A percentile compares a stretch with the other conserved stretches of the same genome.
Conservation (phyloP, 73 alveolate species). For the Tetrahymena borealis region DNA sequence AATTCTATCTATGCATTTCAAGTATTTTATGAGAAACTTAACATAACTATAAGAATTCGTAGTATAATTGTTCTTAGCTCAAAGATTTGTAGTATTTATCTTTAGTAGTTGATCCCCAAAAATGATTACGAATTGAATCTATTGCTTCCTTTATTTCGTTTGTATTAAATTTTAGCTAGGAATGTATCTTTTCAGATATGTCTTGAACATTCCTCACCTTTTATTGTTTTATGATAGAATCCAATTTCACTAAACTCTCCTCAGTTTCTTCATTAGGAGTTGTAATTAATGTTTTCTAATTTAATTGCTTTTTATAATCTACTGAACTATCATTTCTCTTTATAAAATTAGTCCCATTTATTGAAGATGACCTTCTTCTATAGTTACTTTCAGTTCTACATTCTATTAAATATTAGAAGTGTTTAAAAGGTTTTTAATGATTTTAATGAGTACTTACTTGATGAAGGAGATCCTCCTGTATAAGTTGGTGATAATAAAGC, state of each 20-base stretch:
- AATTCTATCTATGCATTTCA: neutral
- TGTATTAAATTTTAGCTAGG: neutral
- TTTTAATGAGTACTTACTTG: neutral
- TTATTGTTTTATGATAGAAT: neutral
- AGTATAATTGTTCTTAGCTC: neutral
- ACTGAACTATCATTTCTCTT: neutral
- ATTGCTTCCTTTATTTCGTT: neutral
- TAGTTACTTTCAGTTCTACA: neutral
- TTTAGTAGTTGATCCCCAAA: neutral
- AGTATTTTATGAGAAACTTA: neutral
- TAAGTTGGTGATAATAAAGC: neutral
- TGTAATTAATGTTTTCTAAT: neutral
- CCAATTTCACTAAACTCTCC: neutral
- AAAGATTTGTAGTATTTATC: neutral
- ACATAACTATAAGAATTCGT: neutral
- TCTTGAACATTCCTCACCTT: neutral
- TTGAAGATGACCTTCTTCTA: neutral
- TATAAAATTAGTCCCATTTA: neutral
- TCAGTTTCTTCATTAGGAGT: neutral
- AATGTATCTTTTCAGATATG: neutral
- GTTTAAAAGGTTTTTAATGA: neutral
- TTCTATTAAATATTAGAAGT: neutral
- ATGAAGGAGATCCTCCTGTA: neutral
- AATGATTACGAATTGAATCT: neutral
- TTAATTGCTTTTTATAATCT: too few relatives aligned